Evolutionary conservation across 768 basidiomycete genomes (phyloP).

Genomic region (Boletus huronensis): DNA sequence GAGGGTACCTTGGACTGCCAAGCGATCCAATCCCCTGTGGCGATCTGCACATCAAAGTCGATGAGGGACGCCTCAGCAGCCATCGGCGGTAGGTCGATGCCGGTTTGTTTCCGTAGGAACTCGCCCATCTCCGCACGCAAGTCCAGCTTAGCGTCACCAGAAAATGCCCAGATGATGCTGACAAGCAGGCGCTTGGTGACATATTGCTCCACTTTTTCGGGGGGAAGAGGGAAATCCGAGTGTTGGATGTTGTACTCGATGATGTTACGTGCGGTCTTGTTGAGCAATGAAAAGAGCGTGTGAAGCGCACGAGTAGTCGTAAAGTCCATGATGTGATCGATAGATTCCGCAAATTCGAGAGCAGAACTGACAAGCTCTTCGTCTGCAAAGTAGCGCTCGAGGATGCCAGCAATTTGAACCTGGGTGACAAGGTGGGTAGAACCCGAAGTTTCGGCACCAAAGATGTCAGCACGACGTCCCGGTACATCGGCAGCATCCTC

Average conservation of each 20-base stretch:
- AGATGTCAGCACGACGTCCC: constrained; percentile 55
- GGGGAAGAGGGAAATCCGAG: constrained; percentile 85
- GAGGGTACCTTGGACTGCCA: constrained; percentile 93
- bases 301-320: constrained; percentile 87
- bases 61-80: constrained; percentile 78
- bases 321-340: constrained; percentile 99
- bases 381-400: constrained; percentile 79
- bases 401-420: constrained; percentile 65
- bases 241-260: constrained; percentile 95
- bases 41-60: constrained; percentile 91
- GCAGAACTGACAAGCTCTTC: constrained; percentile 81
- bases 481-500: constrained; percentile 66
- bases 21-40: constrained; percentile 80
- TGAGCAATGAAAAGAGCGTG: constrained; percentile 94
- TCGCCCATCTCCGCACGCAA: constrained; percentile 87
- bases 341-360: constrained; percentile 73
- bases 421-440: constrained; percentile 72
- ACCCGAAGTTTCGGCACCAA: constrained; percentile 42
- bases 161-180: constrained; percentile 96
- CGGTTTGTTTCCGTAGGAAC: constrained; percentile 79
- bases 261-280: constrained; percentile 91
- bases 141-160: constrained; percentile 92
- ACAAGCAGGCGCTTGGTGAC: constrained; percentile 86
- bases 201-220: constrained; percentile 87
- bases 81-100: constrained; percentile 83